Evolutionary conservation across 2,329 filamentous ascomycete genomes (phyloP).

Genomic region (Sporothrix humicola): DNA sequence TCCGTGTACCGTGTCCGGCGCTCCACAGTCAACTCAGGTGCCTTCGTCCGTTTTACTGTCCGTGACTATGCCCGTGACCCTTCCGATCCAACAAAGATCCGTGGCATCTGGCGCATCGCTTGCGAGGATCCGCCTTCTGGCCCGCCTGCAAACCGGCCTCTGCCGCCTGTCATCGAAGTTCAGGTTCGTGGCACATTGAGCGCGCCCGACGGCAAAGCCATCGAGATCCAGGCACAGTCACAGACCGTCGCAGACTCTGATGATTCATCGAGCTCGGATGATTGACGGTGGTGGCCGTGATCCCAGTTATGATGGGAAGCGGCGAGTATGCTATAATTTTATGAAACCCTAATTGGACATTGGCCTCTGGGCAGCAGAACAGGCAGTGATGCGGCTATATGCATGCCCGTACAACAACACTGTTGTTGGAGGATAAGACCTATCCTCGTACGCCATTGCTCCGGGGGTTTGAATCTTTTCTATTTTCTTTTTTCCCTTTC

Average conservation of each 20-base stretch:
- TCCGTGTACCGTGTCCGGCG: slow-evolving; percentile 62
- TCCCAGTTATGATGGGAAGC: slow-evolving; percentile 13
- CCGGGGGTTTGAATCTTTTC: too few species aligned
- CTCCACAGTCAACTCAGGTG: slow-evolving; percentile 68
- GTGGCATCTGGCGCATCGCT: slow-evolving; percentile 68
- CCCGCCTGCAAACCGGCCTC: slow-evolving; percentile 26
- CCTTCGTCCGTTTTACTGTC: slow-evolving; percentile 74
- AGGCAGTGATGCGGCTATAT: not conserved
- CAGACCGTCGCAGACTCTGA: slow-evolving; percentile 7
- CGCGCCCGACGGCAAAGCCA: slow-evolving; percentile 52
- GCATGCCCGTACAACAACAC: not conserved
- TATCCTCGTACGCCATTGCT: not conserved
- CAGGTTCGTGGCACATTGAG: slow-evolving; percentile 51
- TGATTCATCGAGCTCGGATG: slow-evolving; percentile 22
- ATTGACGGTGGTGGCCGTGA: slow-evolving; percentile 29
- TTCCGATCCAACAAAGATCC: slow-evolving; percentile 70
- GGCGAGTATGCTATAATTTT: not conserved
- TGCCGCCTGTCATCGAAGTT: slow-evolving; percentile 44
- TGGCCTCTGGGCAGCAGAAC: too few species aligned
- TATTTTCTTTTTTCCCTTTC: not conserved
- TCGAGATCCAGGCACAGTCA: not conserved
- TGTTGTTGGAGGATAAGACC: not conserved
- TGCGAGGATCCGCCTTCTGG: slow-evolving; percentile 14
- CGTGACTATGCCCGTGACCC: slow-evolving; percentile 68
- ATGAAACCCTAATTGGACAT: not conserved